Evolutionary conservation across 108 stramenopile species (phyloP), one percentile per base, ranked within the genome.

Genomic region (Parmales sp.): DNA sequence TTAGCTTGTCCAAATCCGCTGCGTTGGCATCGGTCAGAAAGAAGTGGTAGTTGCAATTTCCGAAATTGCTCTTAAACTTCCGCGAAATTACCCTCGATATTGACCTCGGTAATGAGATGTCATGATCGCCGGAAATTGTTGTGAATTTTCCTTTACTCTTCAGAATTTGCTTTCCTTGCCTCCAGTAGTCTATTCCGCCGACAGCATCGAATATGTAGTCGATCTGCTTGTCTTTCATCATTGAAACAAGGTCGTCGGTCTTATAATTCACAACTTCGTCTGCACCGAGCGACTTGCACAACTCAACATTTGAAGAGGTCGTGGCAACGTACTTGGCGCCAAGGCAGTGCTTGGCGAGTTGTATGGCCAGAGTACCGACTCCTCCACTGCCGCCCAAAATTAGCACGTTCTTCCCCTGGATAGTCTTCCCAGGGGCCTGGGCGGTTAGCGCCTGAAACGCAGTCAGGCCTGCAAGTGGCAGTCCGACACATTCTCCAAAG

Each of bases 341-440:
- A 38, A 39, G 64, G 28, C 22, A 18, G 29, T 29, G 13, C 64
- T 75, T 75, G 23, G 68, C 39, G n/a, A 75, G 38, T 45, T 70
- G 70, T 5, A 75, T 69, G 4, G 68, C 63, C 41, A 65, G 48
- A 2, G 60, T 66, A 49, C 74, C 74, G 4, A 75, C 70, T 6
- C 74, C 74, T 22, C 74, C 74, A 44, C 74, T 75, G 31, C 74
- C 74, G 18, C 74, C 74, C 44, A 75, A 50, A 51, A 75, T 68
- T 60, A 75, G 45, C 5, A 63, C 60, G 19, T 19, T 18, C 41
- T 43, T 43, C 7, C 41, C 41, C 34, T 63, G 20, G 28, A 26
- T 31, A 22, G 18, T 7, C 60, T 63, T 29, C 28, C 28, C n/a
- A 4, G 60, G 2, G 5, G 9, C 60, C 7, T 63, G 18, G 28